Evolutionary conservation across 2,329 filamentous ascomycete genomes (phyloP), one percentile per base, ranked within the genome.

Genomic region (Aquanectria penicillioides): DNA sequence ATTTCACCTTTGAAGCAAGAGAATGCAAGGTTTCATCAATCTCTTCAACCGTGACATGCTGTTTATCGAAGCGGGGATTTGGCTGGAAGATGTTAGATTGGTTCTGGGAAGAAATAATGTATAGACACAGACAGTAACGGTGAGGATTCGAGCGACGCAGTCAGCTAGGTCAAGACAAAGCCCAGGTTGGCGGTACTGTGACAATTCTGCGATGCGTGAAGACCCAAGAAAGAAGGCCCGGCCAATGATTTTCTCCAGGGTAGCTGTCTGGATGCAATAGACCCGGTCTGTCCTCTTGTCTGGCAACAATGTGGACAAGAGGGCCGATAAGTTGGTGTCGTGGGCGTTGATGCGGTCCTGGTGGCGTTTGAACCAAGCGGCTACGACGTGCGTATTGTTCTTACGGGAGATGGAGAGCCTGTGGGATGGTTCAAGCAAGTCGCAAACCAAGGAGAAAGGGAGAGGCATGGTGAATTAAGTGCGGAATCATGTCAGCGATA

Each of bases 301-400:
- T 0, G 93, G 92, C 0, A 96, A 83, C 1, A 97, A 75, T 3
- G 89, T 88, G 1, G 91, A 94, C 0, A 97, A 78, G 2, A 97
- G 77, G 3, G 91, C 89, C 1, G 85, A 78, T 2, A 82, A 79
- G 67, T 88, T 79, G 1, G 85, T 86, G 23, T 83, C 79, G 7
- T 84, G 76, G 0, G 81, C 78, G 69, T 88, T 77, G 13, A 97
- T 81, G 2, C 76, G 74, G 13, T 75, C 73, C 5, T 85, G 84
- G 71, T 97, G 85, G 2, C 79, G 77, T 12, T 73, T 71, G 74
- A 96, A 95, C 93, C 94, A 97, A 23, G 79, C 73, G 9, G 77
- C 70, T 29, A 92, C 80, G 5, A 80, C 70, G 3, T 66, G 58
- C 1, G 71, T 66, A 28, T 72, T 74, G 10, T 69, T 73, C 43